These are phyloP conservation scores for Coemansia sp. DNA, from an alignment of 371 early-diverging fungal genomes.

Conservation along the genomic window DNA sequence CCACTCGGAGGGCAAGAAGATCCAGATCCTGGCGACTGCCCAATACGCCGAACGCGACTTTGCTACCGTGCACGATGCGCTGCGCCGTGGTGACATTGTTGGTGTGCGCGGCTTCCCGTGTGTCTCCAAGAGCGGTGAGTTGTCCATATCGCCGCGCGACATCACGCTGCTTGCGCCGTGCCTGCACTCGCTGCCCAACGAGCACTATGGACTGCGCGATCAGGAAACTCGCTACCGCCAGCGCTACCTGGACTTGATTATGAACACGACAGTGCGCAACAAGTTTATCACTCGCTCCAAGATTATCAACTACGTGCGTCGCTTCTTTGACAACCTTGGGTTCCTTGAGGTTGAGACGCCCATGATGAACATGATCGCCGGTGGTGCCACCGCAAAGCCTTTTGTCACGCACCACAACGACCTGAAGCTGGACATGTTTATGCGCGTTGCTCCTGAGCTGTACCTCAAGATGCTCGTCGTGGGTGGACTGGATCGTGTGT, in stretches of 20 bases:
- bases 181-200: slow-evolving; percentile 95
- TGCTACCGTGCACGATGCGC: slow-evolving; percentile 70
- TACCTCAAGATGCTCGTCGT: slow-evolving; percentile 97
- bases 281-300: slow-evolving; percentile 91
- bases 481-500: slow-evolving; percentile 99
- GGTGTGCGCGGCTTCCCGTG: slow-evolving; percentile 95
- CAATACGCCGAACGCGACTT: slow-evolving; percentile 80
- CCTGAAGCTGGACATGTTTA: slow-evolving; percentile 96
- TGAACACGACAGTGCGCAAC: slow-evolving; percentile 94
- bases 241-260: slow-evolving; percentile 98
- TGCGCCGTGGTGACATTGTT: slow-evolving; percentile 98
- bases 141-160: slow-evolving; percentile 92
- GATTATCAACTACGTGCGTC: slow-evolving; percentile 93
- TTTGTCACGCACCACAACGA: slow-evolving; percentile 99
- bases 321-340: slow-evolving; percentile 89
- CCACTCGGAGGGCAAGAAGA: slow-evolving; percentile 89
- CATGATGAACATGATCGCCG: slow-evolving; percentile 99
- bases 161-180: slow-evolving; percentile 93
- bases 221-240: slow-evolving; percentile 97
- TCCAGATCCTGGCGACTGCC: slow-evolving; percentile 91
- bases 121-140: slow-evolving; percentile 94
- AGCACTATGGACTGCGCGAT: slow-evolving; percentile 95
- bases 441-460: slow-evolving; percentile 99
- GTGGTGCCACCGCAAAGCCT: slow-evolving; percentile 99
- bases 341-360: slow-evolving; percentile 99